Conservation (phyloP, 257 asterid genomes). For the Primulina eburnea region DNA sequence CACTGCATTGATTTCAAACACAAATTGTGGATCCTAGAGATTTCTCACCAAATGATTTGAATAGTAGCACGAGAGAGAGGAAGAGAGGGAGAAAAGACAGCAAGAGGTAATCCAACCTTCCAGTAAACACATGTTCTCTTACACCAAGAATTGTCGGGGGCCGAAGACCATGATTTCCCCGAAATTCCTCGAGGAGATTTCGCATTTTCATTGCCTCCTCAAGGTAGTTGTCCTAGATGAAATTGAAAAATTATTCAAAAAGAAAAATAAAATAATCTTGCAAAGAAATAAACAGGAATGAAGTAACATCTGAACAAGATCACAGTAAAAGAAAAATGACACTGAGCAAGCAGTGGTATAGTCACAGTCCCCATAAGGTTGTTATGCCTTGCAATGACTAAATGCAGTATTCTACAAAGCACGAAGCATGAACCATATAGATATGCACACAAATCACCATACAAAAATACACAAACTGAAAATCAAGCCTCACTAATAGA, state of each 20-base stretch:
- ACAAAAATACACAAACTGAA: no score
- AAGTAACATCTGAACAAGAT: slow-evolving; percentile 1
- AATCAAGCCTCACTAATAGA: no score
- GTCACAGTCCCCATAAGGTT: not conserved
- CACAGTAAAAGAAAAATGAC: slow-evolving; percentile 2
- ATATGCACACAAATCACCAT: no score
- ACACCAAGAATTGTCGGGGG: slow-evolving; percentile 98
- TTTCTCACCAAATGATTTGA: slow-evolving; percentile 9
- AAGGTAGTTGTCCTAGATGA: slow-evolving; percentile 89
- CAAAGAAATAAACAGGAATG: not conserved
- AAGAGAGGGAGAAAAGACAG: not conserved
- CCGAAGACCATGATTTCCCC: slow-evolving; percentile 86
- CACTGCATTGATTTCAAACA: slow-evolving; percentile 57
- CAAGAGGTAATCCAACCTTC: slow-evolving; percentile 53
- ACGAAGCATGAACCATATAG: no score
- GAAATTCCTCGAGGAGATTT: slow-evolving; percentile 92
- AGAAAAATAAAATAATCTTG: not conserved
- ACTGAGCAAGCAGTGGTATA: slow-evolving; percentile 5
- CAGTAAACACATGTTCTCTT: slow-evolving; percentile 96
- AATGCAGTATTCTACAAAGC: no score
- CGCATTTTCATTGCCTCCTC: slow-evolving; percentile 99
- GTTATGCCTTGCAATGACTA: no score
- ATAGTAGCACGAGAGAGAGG: not conserved
- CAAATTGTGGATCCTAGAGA: slow-evolving; percentile 15
- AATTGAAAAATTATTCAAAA: not conserved